Evolutionary conservation across 441 rosid species (phyloP).

Genomic region (Populus tomentosa): DNA sequence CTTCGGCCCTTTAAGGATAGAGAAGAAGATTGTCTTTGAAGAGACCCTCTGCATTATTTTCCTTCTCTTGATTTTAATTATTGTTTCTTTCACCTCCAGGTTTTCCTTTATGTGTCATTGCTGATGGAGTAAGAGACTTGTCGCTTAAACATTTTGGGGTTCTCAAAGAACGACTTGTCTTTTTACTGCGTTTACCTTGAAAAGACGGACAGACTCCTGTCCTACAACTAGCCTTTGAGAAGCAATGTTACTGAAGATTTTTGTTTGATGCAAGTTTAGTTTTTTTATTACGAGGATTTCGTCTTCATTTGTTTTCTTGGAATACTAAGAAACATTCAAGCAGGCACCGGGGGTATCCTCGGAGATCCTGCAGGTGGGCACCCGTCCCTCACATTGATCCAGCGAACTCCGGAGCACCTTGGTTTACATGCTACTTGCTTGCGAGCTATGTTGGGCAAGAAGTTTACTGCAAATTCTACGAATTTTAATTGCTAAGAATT

Average conservation of each 20-base stretch:
- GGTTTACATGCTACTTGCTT: background rate
- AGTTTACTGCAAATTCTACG: background rate
- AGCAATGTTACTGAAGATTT: background rate
- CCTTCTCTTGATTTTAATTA: background rate
- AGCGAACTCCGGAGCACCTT: background rate
- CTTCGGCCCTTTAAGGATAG: background rate
- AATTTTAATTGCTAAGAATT: background rate
- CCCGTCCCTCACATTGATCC: background rate
- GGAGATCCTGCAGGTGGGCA: background rate
- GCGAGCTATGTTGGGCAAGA: background rate
- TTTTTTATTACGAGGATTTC: background rate
- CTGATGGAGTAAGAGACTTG: background rate
- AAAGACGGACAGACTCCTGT: too few species aligned
- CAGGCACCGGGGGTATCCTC: background rate
- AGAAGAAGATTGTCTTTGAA: background rate
- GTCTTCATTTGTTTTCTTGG: background rate
- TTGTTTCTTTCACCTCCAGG: background rate
- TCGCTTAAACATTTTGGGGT: background rate
- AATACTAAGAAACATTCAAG: background rate
- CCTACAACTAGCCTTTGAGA: background rate
- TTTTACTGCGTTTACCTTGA: background rate
- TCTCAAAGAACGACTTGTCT: background rate
- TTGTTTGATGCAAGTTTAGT: background rate
- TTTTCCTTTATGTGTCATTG: background rate
- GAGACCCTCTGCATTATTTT: conserved; percentile 11